Evolutionary conservation across 257 asterid genomes (phyloP), one percentile per base, ranked within the genome.

Genomic region (Penstemon eatonii): DNA sequence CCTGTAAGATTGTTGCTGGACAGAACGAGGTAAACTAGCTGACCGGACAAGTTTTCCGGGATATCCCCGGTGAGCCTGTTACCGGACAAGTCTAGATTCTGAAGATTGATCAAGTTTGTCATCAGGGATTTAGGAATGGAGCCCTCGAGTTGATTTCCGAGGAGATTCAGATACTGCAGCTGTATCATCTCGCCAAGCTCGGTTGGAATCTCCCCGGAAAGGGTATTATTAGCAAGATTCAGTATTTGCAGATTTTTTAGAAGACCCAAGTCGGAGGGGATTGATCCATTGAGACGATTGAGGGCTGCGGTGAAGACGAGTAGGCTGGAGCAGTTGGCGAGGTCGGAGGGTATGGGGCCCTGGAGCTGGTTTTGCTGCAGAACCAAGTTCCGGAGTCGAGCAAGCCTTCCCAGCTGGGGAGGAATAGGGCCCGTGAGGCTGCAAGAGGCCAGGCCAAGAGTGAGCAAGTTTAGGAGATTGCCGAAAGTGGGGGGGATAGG

Each of bases 371-470:
- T 92, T 8, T 85, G 64, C 79, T 88, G 98, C 79, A 92, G 12
- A 46, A 85, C 44, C 74, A 92, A 44, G 70, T 72, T 71, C 70
- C 83, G 81, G 54, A 92, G 79, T 0, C 13, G 65, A 8, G 25
- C 0, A 2, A 92, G 80, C 6, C 45, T 72, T 1, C 98, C 98
- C 0, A 92, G 55, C 56, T 85, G 78, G 45, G 80, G 76, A 37
- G 98, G 98, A 0, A 92, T 85, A 0, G 40, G 65, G 3, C 96
- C 96, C 69, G 76, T 68, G 65, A 92, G 81, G 5, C 75, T 71
- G 82, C 95, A 90, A 5, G 96, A 82, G 38, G 96, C 97, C 52
- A 92, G 8, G 2, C 89, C 98, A 36, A 92, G 93, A 60, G 74
- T 38, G 18, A 60, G 67, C 71, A 92, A 70, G 13, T 62, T 82